Evolutionary conservation across 2,329 filamentous ascomycete genomes (phyloP), one percentile per base, ranked within the genome.

Genomic region (Lachnellula arida): DNA sequence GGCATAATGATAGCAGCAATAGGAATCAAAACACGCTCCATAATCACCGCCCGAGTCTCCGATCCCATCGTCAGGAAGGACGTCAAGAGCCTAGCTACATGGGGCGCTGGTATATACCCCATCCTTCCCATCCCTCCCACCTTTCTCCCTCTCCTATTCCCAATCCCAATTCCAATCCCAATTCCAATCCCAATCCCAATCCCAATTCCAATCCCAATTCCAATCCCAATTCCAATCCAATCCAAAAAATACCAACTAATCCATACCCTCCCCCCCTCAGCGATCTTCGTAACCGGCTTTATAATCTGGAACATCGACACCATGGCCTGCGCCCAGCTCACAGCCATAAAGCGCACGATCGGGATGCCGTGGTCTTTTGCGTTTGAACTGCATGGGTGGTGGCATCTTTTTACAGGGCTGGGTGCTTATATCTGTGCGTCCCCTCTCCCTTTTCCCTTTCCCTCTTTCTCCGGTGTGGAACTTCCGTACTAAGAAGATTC

Each of bases 331-430:
- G 65, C 68, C 0, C 65, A 75, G 56, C 70, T 85, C 23, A 76
- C 80, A 2, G 56, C 60, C 0, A 59, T 77, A 11, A 76, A 80
- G 49, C 68, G 70, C 7, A 60, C 52, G 0, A 60, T 84, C 2
- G 81, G 82, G 0, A 65, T 82, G 44, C 82, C 82, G 0, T 81
- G 74, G 75, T 78, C 76, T 1, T 82, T 79, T 67, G 35, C 81
- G 0, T 65, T 85, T 4, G 82, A 85, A 68, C 64, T 85, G 14
- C 82, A 85, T 63, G 82, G 81, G 1, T 85, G 81, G 82, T 86
- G 82, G 82, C 82, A 86, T 62, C 69, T 85, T 15, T 69, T 84
- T 25, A 86, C 82, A 0, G 82, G 80, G 0, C 70, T 81, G 19
- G 77, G 79, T 0, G 80, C 81, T 43, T 69, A 69, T 61, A 68